These are phyloP conservation scores for Strigomonas culicis DNA, from an alignment of 208 protist species.

Conservation along the genomic window DNA sequence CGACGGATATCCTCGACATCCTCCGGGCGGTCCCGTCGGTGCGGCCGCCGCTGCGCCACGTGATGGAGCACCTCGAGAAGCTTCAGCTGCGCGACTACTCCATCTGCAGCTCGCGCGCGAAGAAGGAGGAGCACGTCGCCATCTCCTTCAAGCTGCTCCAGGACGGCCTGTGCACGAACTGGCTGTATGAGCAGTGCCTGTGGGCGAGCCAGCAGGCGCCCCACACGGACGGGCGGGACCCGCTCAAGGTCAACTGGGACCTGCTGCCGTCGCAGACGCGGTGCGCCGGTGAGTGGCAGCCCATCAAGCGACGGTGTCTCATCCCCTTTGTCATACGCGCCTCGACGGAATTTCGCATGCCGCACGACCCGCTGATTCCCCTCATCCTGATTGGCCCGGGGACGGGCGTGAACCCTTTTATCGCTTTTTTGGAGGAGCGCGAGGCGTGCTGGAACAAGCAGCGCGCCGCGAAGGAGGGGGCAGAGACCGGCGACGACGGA, in stretches of 20 bases:
- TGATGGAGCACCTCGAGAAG: conserved; percentile 62
- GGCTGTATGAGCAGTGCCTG: conserved; percentile 46
- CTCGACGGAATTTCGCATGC: conserved; percentile 56
- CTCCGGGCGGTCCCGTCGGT: conserved; percentile 18
- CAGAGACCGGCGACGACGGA: not conserved
- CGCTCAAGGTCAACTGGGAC: conserved; percentile 2
- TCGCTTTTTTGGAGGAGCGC: conserved; percentile 81
- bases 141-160: conserved; percentile 81
- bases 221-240: not conserved
- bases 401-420: conserved; percentile 82
- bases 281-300: conserved; percentile 4
- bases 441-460: conserved; percentile 14
- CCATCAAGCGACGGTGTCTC: conserved; percentile 20
- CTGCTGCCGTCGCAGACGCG: not conserved
- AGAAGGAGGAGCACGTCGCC: conserved; percentile 43
- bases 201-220: conserved; percentile 10
- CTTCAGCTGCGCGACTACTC: conserved; percentile 90
- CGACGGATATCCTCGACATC: conserved; percentile 26
- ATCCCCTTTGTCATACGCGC: conserved; percentile 33
- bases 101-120: conserved; percentile 66
- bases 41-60: conserved; percentile 35
- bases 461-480: not conserved
- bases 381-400: conserved; percentile 87
- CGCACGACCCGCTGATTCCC: conserved; percentile 37
- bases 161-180: conserved; percentile 57